These are phyloP conservation scores for Coemansia sp. DNA, from an alignment of 192 early-diverging fungal genomes.

Conservation along the genomic window DNA sequence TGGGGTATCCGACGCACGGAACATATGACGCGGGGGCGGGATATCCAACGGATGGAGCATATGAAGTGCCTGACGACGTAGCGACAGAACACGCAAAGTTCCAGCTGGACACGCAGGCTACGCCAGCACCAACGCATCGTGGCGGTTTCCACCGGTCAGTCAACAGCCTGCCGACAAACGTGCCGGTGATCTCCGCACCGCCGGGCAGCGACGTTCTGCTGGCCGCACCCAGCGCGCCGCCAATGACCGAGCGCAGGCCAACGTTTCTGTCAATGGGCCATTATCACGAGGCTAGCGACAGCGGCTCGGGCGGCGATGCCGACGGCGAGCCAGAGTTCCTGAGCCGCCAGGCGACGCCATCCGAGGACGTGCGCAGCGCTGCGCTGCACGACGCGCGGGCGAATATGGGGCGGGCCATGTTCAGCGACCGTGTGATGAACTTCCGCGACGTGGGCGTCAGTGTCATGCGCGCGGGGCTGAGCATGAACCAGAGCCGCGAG, in stretches of 20 bases:
- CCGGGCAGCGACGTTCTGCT: slow-evolving; percentile 2
- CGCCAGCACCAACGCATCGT: slow-evolving; percentile 12
- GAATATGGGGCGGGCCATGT: slow-evolving; percentile 17
- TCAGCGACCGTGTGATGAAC: slow-evolving; percentile 48
- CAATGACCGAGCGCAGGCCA: slow-evolving; percentile 18
- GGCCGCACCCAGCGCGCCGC: slow-evolving; percentile 32
- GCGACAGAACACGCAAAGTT: background rate
- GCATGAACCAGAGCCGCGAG: slow-evolving; percentile 13
- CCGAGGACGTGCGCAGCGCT: slow-evolving; percentile 24
- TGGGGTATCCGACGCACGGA: no score
- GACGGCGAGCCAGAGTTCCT: background rate
- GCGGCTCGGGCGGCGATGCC: background rate
- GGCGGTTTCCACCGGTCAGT: slow-evolving; percentile 20
- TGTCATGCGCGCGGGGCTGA: slow-evolving; percentile 25
- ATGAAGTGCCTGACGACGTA: background rate
- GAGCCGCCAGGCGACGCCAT: slow-evolving; percentile 13
- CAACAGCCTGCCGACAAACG: slow-evolving; percentile 26
- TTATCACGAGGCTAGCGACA: background rate
- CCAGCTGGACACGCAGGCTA: slow-evolving; percentile 9
- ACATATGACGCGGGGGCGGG: slow-evolving; percentile 2
- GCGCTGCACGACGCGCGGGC: slow-evolving; percentile 29
- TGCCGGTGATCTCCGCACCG: slow-evolving; percentile 24
- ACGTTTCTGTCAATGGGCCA: slow-evolving; percentile 26
- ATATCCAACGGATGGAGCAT: slow-evolving; percentile 10
- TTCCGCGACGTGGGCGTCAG: slow-evolving; percentile 51